These are phyloP conservation scores for Epithele typhae DNA, from an alignment of 768 basidiomycete species.

Conservation along the genomic window DNA sequence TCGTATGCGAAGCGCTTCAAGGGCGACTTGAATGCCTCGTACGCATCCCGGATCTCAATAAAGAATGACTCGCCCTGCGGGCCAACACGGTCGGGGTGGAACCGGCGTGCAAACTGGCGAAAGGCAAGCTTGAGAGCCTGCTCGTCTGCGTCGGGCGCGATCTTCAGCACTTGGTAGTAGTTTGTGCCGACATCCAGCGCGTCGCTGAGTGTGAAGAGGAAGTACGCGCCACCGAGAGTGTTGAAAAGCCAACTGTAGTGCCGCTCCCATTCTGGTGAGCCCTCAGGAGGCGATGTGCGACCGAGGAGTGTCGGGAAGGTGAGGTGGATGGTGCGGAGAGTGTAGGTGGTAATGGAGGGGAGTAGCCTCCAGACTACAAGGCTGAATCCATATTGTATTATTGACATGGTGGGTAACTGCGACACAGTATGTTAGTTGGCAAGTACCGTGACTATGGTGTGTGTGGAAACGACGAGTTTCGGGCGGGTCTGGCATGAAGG, in stretches of 20 bases:
- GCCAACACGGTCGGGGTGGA: slow-evolving; percentile 77
- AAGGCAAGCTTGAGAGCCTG: slow-evolving; percentile 66
- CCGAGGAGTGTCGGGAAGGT: slow-evolving; percentile 29
- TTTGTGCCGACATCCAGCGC: slow-evolving; percentile 59
- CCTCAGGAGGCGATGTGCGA: slow-evolving; percentile 34
- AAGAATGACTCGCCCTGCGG: slow-evolving; percentile 58
- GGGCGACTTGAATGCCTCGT: slow-evolving; percentile 76
- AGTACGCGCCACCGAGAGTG: slow-evolving; percentile 59
- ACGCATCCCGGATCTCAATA: slow-evolving; percentile 67
- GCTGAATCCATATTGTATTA: too few relatives aligned
- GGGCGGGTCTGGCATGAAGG: slow-evolving; percentile 1
- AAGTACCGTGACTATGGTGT: too few relatives aligned
- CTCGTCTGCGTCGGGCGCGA: slow-evolving; percentile 60
- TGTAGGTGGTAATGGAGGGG: slow-evolving; percentile 56
- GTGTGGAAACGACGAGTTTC: slow-evolving; percentile 4
- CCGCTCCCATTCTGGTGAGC: slow-evolving; percentile 42
- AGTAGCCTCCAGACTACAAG: slow-evolving; percentile 68
- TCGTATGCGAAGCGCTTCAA: slow-evolving; percentile 82
- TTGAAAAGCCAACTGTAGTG: slow-evolving; percentile 65
- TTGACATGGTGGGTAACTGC: too few relatives aligned
- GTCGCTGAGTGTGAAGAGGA: slow-evolving; percentile 59
- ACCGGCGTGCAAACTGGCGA: slow-evolving; percentile 63
- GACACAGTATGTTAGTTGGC: too few relatives aligned
- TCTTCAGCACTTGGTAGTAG: slow-evolving; percentile 73
- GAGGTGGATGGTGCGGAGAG: slow-evolving; percentile 46